A percentile compares a stretch with the other conserved stretches of the same genome.
These are phyloP conservation scores for Thermochaetoides thermophila DNA, from an alignment of 495 filamentous ascomycete species.

Conservation along the genomic window DNA sequence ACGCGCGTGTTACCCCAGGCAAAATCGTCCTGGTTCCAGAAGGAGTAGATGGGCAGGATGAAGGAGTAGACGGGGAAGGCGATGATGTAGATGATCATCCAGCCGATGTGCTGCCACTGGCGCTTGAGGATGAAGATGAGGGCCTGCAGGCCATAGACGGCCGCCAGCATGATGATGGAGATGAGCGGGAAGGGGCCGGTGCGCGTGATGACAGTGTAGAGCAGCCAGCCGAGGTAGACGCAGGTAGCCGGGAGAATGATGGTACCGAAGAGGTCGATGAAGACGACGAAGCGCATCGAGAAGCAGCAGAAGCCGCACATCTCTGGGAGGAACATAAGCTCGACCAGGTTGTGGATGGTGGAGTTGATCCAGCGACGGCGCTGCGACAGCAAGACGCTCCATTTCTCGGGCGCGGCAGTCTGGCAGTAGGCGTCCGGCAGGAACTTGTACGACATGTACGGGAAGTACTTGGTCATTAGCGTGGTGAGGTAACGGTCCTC, in stretches of 20 bases:
- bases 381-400: conserved; percentile 85
- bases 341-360: conserved; percentile 86
- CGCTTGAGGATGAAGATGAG: conserved; percentile 91
- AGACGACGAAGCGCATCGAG: conserved; percentile 94
- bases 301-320: conserved; percentile 99
- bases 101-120: conserved; percentile 94
- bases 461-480: conserved; percentile 95
- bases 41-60: conserved; percentile 84
- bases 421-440: conserved; percentile 80
- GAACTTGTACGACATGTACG: conserved; percentile 91
- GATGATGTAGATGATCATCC: conserved; percentile 96
- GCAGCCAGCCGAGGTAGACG: conserved; percentile 76
- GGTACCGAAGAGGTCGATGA: conserved; percentile 88
- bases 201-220: conserved; percentile 60
- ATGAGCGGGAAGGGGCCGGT: conserved; percentile 70
- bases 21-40: conserved; percentile 99
- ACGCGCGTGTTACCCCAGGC: conserved; percentile 96
- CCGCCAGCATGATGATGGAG: conserved; percentile 76
- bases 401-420: conserved; percentile 86
- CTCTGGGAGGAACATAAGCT: conserved; percentile 74
- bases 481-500: conserved; percentile 97
- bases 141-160: conserved; percentile 88
- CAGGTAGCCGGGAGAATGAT: conserved; percentile 86
- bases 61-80: conserved; percentile 93
- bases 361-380: conserved; percentile 98